These are phyloP conservation scores for Ascoidea rubescens DNA, from an alignment of 805 yeast genomes.

Conservation along the genomic window DNA sequence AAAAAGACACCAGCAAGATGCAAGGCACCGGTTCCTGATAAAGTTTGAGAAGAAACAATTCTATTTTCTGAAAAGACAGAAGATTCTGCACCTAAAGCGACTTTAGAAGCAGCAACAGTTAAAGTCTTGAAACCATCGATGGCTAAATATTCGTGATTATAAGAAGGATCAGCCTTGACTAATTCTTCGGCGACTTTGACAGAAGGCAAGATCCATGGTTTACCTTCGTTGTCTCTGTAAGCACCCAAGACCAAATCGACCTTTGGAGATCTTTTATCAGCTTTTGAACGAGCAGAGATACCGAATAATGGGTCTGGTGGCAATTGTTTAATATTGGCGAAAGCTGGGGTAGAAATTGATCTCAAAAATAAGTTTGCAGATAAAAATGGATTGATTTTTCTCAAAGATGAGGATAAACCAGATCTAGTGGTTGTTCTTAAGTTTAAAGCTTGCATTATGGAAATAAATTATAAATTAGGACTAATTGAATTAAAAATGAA, in stretches of 20 bases:
- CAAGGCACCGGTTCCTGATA: slow-evolving; percentile 92
- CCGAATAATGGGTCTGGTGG: slow-evolving; percentile 88
- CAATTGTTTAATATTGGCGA: slow-evolving; percentile 39
- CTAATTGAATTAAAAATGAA: too few species aligned
- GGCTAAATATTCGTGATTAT: slow-evolving; percentile 76
- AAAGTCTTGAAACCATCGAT: slow-evolving; percentile 67
- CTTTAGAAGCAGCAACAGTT: slow-evolving; percentile 50
- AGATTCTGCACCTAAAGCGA: slow-evolving; percentile 55
- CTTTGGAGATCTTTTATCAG: slow-evolving; percentile 47
- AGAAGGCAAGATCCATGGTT: slow-evolving; percentile 78
- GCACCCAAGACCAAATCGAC: slow-evolving; percentile 90
- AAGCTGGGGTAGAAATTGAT: slow-evolving; percentile 9
- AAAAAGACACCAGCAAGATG: slow-evolving; percentile 75
- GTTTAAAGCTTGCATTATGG: too few species aligned
- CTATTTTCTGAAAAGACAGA: slow-evolving; percentile 39
- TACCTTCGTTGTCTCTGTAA: slow-evolving; percentile 79
- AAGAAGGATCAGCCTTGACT: slow-evolving; percentile 33
- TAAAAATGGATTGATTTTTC: too few species aligned
- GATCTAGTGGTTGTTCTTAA: too few species aligned
- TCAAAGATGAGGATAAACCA: too few species aligned
- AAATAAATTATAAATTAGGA: too few species aligned
- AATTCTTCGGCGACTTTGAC: slow-evolving; percentile 51
- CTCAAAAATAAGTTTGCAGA: too few species aligned
- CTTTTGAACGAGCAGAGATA: slow-evolving; percentile 49
- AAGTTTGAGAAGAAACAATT: slow-evolving; percentile 74